Evolutionary conservation across 257 asterid species (phyloP).

Genomic region (Lithospermum erythrorhizon): DNA sequence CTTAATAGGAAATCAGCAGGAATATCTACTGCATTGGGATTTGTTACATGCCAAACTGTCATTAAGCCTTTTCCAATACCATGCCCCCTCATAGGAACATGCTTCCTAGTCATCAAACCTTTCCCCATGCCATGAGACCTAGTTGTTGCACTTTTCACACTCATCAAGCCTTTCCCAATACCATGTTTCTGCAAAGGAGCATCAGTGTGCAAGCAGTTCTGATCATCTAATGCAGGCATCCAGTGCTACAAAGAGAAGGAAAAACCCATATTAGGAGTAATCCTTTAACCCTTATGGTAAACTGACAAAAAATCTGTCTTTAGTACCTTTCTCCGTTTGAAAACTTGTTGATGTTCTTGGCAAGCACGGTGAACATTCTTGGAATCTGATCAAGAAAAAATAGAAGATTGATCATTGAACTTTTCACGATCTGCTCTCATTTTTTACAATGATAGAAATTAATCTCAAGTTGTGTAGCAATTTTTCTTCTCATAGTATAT

Average conservation of each 20-base stretch:
- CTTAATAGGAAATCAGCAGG: constrained; percentile 24
- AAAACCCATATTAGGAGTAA: constrained; percentile 6
- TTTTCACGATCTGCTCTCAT: too few relatives aligned
- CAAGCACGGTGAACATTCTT: constrained; percentile 25
- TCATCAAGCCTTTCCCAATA: constrained; percentile 70
- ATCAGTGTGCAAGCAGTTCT: constrained; percentile 22
- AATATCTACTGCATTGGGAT: constrained; percentile 31
- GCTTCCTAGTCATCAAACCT: constrained; percentile 48
- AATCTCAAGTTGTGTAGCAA: too few relatives aligned
- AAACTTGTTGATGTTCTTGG: constrained; percentile 32
- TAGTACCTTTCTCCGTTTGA: constrained; percentile 67
- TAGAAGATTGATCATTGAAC: too few relatives aligned
- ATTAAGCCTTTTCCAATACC: constrained; percentile 80
- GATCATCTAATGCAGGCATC: constrained; percentile 27
- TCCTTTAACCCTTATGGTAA: not conserved
- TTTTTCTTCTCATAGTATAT: too few relatives aligned
- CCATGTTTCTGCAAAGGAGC: constrained; percentile 36
- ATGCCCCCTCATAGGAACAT: constrained; percentile 26
- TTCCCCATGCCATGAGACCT: constrained; percentile 56
- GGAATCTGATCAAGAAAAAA: constrained; percentile 37
- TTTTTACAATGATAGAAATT: too few relatives aligned
- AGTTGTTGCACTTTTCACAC: constrained; percentile 15
- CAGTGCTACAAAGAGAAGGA: constrained; percentile 30
- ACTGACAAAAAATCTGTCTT: constrained; percentile 1
- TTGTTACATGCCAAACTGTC: constrained; percentile 34